These are phyloP conservation scores for Magnaporthiopsis rhizophila DNA, from an alignment of 2,329 filamentous ascomycete species.

Conservation along the genomic window DNA sequence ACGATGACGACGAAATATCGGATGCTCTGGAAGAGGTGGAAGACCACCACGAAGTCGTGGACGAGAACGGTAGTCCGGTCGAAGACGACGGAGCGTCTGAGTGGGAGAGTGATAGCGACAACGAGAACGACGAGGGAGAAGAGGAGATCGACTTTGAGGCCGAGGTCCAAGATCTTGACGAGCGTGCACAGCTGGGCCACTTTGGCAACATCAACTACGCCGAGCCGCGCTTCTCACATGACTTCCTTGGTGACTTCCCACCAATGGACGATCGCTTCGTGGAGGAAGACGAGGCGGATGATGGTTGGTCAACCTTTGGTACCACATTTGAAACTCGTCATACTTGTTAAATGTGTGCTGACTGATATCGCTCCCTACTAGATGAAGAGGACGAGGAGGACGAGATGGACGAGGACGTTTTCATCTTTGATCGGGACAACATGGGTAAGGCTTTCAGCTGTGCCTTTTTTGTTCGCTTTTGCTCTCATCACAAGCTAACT, in stretches of 20 bases:
- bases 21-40: slow-evolving; percentile 31
- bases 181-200: slow-evolving; percentile 27
- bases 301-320: slow-evolving; percentile 33
- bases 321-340: not conserved
- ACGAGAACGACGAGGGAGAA: slow-evolving; percentile 37
- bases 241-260: slow-evolving; percentile 38
- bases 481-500: not conserved
- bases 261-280: slow-evolving; percentile 40
- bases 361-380: slow-evolving; percentile 16
- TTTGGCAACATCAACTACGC: slow-evolving; percentile 37
- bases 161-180: slow-evolving; percentile 46
- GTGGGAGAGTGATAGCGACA: slow-evolving; percentile 47
- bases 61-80: slow-evolving; percentile 52
- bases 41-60: slow-evolving; percentile 41
- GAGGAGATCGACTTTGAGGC: slow-evolving; percentile 47
- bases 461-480: not conserved
- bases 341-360: slow-evolving; percentile 9
- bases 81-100: slow-evolving; percentile 37
- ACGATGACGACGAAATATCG: slow-evolving; percentile 37
- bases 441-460: slow-evolving; percentile 38
- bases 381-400: slow-evolving; percentile 58
- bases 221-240: slow-evolving; percentile 34
- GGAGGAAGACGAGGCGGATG: slow-evolving; percentile 53
- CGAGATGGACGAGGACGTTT: slow-evolving; percentile 60
- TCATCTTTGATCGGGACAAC: slow-evolving; percentile 53